These are phyloP conservation scores for Cronartium quercuum DNA, from an alignment of 1,284 basidiomycete genomes.

Conservation along the genomic window DNA sequence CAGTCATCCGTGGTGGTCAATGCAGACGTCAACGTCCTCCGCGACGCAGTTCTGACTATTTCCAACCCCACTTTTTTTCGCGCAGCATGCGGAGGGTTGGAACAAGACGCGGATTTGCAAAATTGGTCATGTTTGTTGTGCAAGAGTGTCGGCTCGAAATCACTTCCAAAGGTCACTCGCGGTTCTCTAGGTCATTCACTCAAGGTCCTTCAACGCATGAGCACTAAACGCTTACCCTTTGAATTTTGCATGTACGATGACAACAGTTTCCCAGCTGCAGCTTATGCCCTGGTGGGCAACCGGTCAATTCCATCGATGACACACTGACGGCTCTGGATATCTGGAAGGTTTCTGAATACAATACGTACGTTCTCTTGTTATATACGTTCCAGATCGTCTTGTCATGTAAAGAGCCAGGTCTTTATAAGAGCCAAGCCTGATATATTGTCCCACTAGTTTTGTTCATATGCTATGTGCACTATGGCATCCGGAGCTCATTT, in stretches of 20 bases:
- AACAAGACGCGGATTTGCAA: background rate
- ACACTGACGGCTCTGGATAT: slow-evolving; percentile 28
- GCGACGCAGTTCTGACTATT: no score
- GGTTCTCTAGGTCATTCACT: background rate
- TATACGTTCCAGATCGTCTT: background rate
- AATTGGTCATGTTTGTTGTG: slow-evolving; percentile 30
- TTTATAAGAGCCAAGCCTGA: background rate
- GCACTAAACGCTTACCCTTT: background rate
- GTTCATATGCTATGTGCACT: slow-evolving; percentile 37
- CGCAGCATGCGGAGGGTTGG: slow-evolving; percentile 25
- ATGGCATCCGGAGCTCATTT: slow-evolving; percentile 35
- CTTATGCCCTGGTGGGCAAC: slow-evolving; percentile 21
- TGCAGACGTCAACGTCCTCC: no score
- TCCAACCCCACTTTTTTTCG: background rate
- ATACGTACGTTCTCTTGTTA: background rate
- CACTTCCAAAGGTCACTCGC: slow-evolving; percentile 20
- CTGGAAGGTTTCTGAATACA: slow-evolving; percentile 37
- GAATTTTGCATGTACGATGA: background rate
- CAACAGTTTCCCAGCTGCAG: slow-evolving; percentile 30
- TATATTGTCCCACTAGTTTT: background rate
- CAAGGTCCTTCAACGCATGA: background rate
- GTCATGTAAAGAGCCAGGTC: no score
- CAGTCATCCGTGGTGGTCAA: no score
- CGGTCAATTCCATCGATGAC: background rate
- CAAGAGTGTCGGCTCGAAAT: slow-evolving; percentile 22